These are phyloP conservation scores for Ophiostoma himal-ulmi DNA, from an alignment of 2,329 filamentous ascomycete species.

Conservation along the genomic window DNA sequence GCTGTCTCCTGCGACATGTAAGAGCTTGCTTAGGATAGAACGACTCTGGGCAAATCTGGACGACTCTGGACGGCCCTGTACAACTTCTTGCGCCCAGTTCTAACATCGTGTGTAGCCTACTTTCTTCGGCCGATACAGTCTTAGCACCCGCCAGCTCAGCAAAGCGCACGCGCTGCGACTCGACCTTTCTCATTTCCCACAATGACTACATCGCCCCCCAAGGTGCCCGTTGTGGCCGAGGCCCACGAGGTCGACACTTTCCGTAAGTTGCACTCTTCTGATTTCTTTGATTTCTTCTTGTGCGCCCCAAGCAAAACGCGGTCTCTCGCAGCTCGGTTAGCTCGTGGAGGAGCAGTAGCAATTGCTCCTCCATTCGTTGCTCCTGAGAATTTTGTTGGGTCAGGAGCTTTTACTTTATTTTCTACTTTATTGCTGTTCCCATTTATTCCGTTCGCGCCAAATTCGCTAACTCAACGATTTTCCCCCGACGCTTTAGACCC, in stretches of 20 bases:
- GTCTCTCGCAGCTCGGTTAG: background rate
- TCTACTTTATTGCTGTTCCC: background rate
- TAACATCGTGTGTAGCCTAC: background rate
- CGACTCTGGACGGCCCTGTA: background rate
- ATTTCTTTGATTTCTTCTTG: constrained; percentile 14
- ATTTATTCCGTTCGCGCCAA: constrained; percentile 13
- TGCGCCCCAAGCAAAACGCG: background rate
- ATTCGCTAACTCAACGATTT: constrained; percentile 24
- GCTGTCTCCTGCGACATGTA: background rate
- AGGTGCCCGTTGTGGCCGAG: constrained; percentile 61
- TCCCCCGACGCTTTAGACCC: constrained; percentile 43
- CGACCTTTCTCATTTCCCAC: constrained; percentile 19
- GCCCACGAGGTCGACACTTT: constrained; percentile 71
- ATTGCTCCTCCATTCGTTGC: background rate
- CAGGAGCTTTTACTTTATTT: constrained; percentile 7
- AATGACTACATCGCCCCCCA: constrained; percentile 42
- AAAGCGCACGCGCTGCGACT: constrained; percentile 13
- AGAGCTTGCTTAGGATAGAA: background rate
- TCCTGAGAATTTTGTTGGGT: constrained; percentile 22
- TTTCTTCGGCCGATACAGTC: background rate
- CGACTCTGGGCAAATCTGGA: background rate
- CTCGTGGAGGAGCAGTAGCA: background rate
- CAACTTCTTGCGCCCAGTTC: background rate
- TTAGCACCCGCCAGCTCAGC: constrained; percentile 13
- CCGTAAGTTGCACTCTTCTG: constrained; percentile 42